These are phyloP conservation scores for Penicillium sp. DNA, from an alignment of 2,329 filamentous ascomycete species.

Conservation along the genomic window DNA sequence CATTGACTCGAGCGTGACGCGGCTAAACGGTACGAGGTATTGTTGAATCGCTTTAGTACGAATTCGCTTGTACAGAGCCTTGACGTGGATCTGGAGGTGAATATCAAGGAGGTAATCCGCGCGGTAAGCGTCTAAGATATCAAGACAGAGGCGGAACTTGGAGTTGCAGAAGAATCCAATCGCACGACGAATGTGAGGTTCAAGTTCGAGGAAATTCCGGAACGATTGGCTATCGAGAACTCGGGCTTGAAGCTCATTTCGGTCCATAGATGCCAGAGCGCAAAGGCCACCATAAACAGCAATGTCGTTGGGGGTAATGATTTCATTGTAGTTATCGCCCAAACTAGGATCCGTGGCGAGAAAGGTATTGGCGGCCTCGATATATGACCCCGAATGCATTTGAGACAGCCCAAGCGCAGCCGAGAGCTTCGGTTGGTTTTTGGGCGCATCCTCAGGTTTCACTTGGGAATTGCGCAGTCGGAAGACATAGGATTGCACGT, in stretches of 20 bases:
- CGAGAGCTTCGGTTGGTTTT: constrained; percentile 59
- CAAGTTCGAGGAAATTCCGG: constrained; percentile 80
- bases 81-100: constrained; percentile 70
- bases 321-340: constrained; percentile 57
- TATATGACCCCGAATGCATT: constrained; percentile 52
- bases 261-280: constrained; percentile 82
- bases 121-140: constrained; percentile 73
- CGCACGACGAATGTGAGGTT: constrained; percentile 88
- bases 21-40: constrained; percentile 85
- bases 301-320: constrained; percentile 78
- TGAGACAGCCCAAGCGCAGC: constrained; percentile 57
- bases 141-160: constrained; percentile 78
- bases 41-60: constrained; percentile 88
- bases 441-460: constrained; percentile 54
- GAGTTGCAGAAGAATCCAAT: constrained; percentile 84
- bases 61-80: constrained; percentile 65
- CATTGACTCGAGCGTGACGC: constrained; percentile 74
- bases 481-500: constrained; percentile 57
- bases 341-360: constrained; percentile 57
- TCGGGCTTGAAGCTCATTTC: constrained; percentile 63
- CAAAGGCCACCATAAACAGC: constrained; percentile 88
- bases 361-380: constrained; percentile 67
- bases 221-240: constrained; percentile 79
- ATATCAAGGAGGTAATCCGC: constrained; percentile 87
- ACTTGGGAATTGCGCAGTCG: constrained; percentile 50